These are phyloP conservation scores for Cryptococcus depauperatus DNA, from an alignment of 1,284 basidiomycete genomes.

Conservation along the genomic window DNA sequence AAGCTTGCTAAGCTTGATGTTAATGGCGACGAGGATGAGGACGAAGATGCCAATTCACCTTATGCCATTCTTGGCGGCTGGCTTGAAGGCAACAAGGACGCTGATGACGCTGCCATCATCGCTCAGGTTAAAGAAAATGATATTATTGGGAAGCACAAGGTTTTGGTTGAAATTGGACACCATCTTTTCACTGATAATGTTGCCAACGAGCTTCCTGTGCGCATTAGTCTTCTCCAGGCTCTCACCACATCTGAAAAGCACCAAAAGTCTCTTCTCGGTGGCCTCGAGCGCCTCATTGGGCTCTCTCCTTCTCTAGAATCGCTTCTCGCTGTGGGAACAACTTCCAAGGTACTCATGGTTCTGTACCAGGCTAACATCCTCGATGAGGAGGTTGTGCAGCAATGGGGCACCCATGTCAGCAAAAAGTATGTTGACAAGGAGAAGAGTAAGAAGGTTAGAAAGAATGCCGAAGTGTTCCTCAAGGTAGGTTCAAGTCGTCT, in stretches of 20 bases:
- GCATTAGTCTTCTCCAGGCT: conserved; percentile 70
- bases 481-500: conserved; percentile 48
- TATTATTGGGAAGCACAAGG: conserved; percentile 94
- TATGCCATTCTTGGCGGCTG: conserved; percentile 77
- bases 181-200: conserved; percentile 74
- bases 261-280: conserved; percentile 87
- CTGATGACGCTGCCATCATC: conserved; percentile 54
- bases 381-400: conserved; percentile 80
- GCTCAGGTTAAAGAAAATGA: conserved; percentile 87
- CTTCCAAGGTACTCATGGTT: conserved; percentile 79
- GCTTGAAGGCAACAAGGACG: conserved; percentile 65
- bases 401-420: conserved; percentile 95
- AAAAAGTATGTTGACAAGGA: conserved; percentile 98
- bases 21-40: conserved; percentile 72
- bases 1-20: conserved; percentile 72
- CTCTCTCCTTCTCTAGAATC: conserved; percentile 51
- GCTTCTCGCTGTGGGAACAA: conserved; percentile 30
- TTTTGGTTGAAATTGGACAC: conserved; percentile 74
- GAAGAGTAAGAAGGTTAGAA: conserved; percentile 87
- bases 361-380: conserved; percentile 89
- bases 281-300: conserved; percentile 75
- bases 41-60: conserved; percentile 73
- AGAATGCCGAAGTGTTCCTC: conserved; percentile 91
- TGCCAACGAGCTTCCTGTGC: conserved; percentile 63
- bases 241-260: conserved; percentile 69